A percentile compares a stretch with the other conserved stretches of the same genome.
These are phyloP conservation scores for Bryoglossum gracile DNA, from an alignment of 495 filamentous ascomycete species.

Conservation along the genomic window DNA sequence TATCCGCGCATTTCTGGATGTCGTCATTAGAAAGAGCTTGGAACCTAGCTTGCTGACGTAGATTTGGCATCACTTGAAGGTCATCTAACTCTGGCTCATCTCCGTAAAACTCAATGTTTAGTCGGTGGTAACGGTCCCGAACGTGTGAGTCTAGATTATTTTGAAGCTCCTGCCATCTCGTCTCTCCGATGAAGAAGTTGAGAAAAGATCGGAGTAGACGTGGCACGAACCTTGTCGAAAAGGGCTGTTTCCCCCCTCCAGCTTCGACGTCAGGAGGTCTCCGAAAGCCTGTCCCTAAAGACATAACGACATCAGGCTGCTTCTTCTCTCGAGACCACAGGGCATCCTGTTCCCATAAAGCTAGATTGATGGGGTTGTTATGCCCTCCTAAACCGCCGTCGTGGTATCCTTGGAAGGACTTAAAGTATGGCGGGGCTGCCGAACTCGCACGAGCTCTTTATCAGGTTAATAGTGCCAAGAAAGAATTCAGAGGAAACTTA, in stretches of 20 bases:
- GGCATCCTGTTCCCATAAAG: slow-evolving; percentile 11
- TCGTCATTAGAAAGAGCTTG: background rate
- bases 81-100: background rate
- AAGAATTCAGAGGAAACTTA: background rate
- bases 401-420: slow-evolving; percentile 3
- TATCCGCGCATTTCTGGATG: slow-evolving; percentile 5
- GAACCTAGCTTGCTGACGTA: background rate
- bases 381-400: background rate
- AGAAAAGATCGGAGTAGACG: background rate
- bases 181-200: background rate
- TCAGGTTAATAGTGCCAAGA: background rate
- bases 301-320: background rate
- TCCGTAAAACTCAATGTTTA: background rate
- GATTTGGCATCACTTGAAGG: background rate
- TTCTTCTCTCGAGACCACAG: slow-evolving; percentile 10
- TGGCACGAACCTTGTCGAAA: background rate
- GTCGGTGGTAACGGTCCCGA: background rate
- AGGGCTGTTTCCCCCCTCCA: background rate
- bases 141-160: background rate
- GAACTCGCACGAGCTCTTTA: background rate
- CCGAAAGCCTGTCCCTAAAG: background rate
- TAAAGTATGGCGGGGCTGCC: slow-evolving; percentile 1
- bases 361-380: slow-evolving; percentile 8
- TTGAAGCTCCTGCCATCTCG: background rate
- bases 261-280: background rate